Percentiles rank a stretch among this genome's conserved stretches.
Conservation (phyloP, 2,329 filamentous ascomycete genomes). For the Clarireedia hainanense region DNA sequence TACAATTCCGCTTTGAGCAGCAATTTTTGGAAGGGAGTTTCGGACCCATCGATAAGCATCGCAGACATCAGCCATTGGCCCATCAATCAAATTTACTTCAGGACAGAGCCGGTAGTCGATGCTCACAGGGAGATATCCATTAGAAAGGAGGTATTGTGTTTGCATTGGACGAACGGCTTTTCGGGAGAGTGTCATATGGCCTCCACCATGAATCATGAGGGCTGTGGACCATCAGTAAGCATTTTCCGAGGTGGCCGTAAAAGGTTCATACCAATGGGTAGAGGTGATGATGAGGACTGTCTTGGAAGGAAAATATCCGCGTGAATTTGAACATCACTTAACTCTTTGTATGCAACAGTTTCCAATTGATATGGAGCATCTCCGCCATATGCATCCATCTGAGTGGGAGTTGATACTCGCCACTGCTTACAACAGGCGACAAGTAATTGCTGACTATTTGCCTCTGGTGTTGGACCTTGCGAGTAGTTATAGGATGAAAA, state of each 20-base stretch:
- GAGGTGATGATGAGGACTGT: background rate
- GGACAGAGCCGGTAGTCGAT: constrained; percentile 45
- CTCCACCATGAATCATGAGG: constrained; percentile 9
- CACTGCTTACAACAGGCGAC: background rate
- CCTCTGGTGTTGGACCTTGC: constrained; percentile 15
- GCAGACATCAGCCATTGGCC: constrained; percentile 38
- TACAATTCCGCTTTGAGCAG: constrained; percentile 19
- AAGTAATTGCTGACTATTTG: constrained; percentile 7
- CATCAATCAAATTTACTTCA: constrained; percentile 37
- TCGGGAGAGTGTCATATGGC: constrained; percentile 1
- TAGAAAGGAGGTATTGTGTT: background rate
- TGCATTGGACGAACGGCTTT: constrained; percentile 19
- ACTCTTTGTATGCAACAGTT: background rate
- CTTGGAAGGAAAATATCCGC: constrained; percentile 1
- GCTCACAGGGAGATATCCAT: constrained; percentile 39
- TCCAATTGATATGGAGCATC: background rate
- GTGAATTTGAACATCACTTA: background rate
- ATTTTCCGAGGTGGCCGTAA: too few species aligned
- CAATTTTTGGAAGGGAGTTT: background rate
- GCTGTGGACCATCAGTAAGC: background rate
- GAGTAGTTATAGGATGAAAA: constrained; percentile 12
- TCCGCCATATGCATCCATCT: background rate
- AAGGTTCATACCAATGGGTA: background rate
- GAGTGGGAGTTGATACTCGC: background rate
- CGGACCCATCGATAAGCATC: constrained; percentile 34